These are phyloP conservation scores for Clarireedia hainanense DNA, from an alignment of 2,329 filamentous ascomycete species.

Conservation along the genomic window DNA sequence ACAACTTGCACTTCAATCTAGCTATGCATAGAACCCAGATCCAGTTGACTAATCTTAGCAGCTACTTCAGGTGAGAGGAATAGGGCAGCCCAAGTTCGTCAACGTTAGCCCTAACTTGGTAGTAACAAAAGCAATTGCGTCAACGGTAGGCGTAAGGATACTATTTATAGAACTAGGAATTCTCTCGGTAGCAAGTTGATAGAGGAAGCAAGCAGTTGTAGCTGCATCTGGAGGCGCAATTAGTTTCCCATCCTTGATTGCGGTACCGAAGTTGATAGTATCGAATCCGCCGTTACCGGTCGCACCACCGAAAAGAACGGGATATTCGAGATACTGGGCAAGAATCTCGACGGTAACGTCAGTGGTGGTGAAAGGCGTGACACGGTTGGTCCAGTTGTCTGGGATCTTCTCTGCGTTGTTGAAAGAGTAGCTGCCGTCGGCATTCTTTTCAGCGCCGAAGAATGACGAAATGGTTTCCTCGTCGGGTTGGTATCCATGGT, in stretches of 20 bases:
- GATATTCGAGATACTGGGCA: neutral
- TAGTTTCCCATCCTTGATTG: neutral
- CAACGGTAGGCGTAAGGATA: neutral
- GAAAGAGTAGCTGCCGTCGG: conserved; percentile 1
- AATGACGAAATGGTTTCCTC: neutral
- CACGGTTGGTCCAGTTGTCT: neutral
- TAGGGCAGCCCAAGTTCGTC: neutral
- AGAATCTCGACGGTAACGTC: neutral
- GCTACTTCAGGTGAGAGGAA: neutral
- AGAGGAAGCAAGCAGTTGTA: neutral
- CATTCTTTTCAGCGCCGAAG: neutral
- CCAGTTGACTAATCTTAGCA: neutral
- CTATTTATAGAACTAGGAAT: neutral
- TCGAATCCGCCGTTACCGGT: conserved; percentile 1
- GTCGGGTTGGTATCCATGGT: neutral
- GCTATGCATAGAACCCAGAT: no score
- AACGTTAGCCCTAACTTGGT: neutral
- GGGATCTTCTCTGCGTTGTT: neutral
- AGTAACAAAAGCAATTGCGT: neutral
- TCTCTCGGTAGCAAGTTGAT: neutral
- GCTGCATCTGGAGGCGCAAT: neutral
- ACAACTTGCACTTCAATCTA: no score
- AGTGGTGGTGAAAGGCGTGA: neutral
- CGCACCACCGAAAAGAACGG: neutral
- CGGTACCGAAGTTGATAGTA: neutral